phyloP scores from a whole-genome alignment of 768 basidiomycete genomes.

The Psilocybe cyanescens region DNA sequence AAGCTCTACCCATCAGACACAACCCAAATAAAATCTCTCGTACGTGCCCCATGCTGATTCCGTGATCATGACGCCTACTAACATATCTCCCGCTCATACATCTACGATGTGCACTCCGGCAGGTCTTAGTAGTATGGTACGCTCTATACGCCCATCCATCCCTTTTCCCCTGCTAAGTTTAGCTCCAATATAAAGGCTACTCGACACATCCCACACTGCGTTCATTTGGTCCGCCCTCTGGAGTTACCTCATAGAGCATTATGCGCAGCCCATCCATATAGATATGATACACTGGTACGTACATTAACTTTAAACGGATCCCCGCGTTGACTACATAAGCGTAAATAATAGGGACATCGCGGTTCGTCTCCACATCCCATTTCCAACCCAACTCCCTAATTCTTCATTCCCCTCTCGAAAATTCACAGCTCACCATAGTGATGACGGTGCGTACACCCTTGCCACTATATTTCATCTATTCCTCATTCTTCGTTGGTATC shows the following conservation, averaged over 20 bases:
- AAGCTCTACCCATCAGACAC: slow-evolving; percentile 35
- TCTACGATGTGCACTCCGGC: neutral
- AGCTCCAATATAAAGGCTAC: slow-evolving; percentile 27
- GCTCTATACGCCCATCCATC: neutral
- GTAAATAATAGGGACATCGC: slow-evolving; percentile 17
- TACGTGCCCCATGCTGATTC: slow-evolving; percentile 15
- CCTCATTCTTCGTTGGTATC: no score
- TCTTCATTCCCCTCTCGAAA: neutral
- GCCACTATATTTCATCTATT: no score
- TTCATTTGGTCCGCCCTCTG: slow-evolving; percentile 43
- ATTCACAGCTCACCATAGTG: slow-evolving; percentile 28
- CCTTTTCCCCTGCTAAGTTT: neutral
- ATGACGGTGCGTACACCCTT: slow-evolving; percentile 21
- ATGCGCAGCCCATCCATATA: slow-evolving; percentile 28
- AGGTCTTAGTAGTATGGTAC: slow-evolving; percentile 39
- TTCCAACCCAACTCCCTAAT: neutral
- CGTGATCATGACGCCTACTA: neutral
- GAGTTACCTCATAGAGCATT: slow-evolving; percentile 39
- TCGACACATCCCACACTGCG: slow-evolving; percentile 40
- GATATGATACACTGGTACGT: slow-evolving; percentile 40
- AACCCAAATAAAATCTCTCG: slow-evolving; percentile 29
- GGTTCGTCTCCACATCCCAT: slow-evolving; percentile 8
- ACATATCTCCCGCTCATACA: no score
- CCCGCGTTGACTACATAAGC: no score
- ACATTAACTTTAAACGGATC: neutral